Conservation (phyloP, 768 basidiomycete genomes). For the Tylopilus subfusipes region DNA sequence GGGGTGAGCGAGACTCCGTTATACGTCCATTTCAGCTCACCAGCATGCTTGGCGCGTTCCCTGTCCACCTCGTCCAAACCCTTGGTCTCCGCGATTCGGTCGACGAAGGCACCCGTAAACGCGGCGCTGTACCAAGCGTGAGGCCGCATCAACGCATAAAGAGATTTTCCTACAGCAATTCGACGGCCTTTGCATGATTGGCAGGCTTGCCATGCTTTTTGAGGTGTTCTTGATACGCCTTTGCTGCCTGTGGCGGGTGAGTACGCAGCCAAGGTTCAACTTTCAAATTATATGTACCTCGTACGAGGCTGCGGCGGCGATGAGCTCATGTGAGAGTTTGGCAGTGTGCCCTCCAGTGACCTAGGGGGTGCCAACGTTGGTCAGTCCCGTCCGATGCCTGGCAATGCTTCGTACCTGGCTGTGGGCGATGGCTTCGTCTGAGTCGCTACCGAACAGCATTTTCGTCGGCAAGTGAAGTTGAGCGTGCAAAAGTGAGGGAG, state of each 20-base stretch:
- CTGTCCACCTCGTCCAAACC: slow-evolving; percentile 22
- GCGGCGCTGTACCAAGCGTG: slow-evolving; percentile 18
- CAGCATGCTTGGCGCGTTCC: slow-evolving; percentile 19
- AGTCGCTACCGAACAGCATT: slow-evolving; percentile 27
- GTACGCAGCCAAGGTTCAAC: background rate
- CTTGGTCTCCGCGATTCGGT: slow-evolving; percentile 24
- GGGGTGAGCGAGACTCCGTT: background rate
- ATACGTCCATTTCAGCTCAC: slow-evolving; percentile 9
- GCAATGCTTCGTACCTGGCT: slow-evolving; percentile 1
- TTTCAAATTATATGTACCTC: slow-evolving; percentile 8
- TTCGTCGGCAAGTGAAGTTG: background rate
- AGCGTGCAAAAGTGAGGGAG: too few species aligned
- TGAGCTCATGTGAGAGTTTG: slow-evolving; percentile 25
- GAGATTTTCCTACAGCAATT: slow-evolving; percentile 21
- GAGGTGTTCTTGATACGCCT: slow-evolving; percentile 27
- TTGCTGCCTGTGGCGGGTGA: slow-evolving; percentile 24
- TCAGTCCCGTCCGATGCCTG: background rate
- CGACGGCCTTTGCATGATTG: slow-evolving; percentile 21
- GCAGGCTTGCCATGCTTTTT: slow-evolving; percentile 17
- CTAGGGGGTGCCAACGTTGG: slow-evolving; percentile 8
- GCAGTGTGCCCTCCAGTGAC: slow-evolving; percentile 16
- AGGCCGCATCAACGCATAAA: background rate
- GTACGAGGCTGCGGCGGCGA: slow-evolving; percentile 29
- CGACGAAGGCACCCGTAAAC: slow-evolving; percentile 25
- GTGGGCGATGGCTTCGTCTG: slow-evolving; percentile 25